These are phyloP conservation scores for Ustilago crameri DNA, from an alignment of 1,284 basidiomycete species.

Conservation along the genomic window DNA sequence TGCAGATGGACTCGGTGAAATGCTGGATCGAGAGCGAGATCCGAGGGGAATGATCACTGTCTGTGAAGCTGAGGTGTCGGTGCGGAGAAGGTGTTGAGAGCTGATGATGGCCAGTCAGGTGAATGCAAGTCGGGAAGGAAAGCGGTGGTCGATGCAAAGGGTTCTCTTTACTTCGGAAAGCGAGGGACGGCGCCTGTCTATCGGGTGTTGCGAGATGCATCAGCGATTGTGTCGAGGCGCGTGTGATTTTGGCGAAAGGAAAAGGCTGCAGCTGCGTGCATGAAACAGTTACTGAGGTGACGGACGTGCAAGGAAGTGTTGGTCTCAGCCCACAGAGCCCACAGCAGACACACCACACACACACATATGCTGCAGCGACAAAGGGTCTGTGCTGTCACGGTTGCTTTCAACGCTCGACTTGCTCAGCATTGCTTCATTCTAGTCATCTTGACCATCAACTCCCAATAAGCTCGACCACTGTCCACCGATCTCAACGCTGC, in stretches of 20 bases:
- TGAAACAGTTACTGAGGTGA: background rate
- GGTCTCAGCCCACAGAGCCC: no score
- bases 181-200: no score
- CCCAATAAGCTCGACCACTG: background rate
- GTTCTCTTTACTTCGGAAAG: no score
- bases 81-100: background rate
- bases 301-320: slow-evolving; percentile 22
- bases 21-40: no score
- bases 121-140: background rate
- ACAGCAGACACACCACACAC: slow-evolving; percentile 3
- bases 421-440: background rate
- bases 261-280: background rate
- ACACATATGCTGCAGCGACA: slow-evolving; percentile 12
- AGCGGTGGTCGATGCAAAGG: slow-evolving; percentile 3
- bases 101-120: background rate
- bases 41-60: no score
- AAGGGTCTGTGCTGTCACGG: slow-evolving; percentile 26
- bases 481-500: background rate
- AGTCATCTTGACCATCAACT: no score
- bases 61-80: no score
- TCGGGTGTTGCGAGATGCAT: no score
- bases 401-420: background rate
- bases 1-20: no score
- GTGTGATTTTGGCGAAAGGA: background rate
- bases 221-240: slow-evolving; percentile 3